Base-by-base conservation (phyloP, 306 rosid genomes). In the Cicer judaicum region DNA sequence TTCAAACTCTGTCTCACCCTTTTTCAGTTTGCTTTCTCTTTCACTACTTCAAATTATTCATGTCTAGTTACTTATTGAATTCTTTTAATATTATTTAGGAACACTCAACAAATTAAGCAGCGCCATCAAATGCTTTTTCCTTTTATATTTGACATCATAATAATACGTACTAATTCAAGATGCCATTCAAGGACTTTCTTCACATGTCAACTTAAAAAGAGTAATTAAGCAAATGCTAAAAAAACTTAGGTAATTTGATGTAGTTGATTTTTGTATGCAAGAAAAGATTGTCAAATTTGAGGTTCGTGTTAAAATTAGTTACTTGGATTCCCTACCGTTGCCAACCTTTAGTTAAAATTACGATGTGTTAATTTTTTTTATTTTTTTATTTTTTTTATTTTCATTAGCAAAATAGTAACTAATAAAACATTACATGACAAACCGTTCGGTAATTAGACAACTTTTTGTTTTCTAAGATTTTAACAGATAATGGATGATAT, bases 101-200 rank as follows among this genome's bases (percentile, higher is more conserved):
- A 66, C 6, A 41, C 48, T 74, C 60, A 61, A 62, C 78, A 53
- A 14, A 78, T 78, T 56, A 36, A 82, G 77, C 64, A 73, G 44
- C 64, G 44, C 64, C 73, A 36, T 10, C 86, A 69, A 50, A 64
- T 74, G 80, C 43, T 5, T 74, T 73, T 56, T 18, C 14, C 65
- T 46, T 77, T 64, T 66, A 50, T 68, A 61, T 36, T 61, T 44
- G 38, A 38, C 74, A 44, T 56, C 41, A 38, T 60, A 54, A 72
- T 0, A 64, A 80, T 29, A 29, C 36, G 57, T 67, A 34, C 57
- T 29, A 2, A 6, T 34, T 60, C 10, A 21, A 72, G 49, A 64
- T 64, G 53, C 14, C 53, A 40, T 59, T 70, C 70, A 78, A 4
- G 62, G 63, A 77, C 76, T 66, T 67, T 55, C 68, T 39, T 63